These are phyloP conservation scores for Linnemannia exigua DNA, from an alignment of 192 early-diverging fungal species.

Conservation along the genomic window DNA sequence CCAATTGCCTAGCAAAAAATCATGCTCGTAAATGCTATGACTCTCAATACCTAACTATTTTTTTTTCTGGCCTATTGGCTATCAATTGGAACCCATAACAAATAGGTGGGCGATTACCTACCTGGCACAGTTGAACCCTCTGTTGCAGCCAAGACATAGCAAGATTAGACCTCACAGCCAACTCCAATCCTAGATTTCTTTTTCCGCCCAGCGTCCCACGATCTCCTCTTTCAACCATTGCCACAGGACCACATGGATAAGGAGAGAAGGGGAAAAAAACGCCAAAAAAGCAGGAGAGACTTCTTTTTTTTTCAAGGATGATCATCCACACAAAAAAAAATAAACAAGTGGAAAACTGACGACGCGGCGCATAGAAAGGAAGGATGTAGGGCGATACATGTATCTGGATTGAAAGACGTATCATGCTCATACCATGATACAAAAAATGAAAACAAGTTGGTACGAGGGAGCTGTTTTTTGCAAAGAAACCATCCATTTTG, in stretches of 20 bases:
- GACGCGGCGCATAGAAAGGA: neutral
- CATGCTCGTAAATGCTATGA: too few relatives aligned
- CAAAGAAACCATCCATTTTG: too few relatives aligned
- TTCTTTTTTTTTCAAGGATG: neutral
- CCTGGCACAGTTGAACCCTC: slow-evolving; percentile 88
- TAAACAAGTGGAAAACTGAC: neutral
- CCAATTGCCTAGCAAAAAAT: neutral
- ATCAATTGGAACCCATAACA: neutral
- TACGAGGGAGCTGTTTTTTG: too few relatives aligned
- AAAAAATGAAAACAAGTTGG: too few relatives aligned
- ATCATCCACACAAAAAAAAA: neutral
- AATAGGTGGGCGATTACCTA: slow-evolving; percentile 94
- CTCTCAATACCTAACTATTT: neutral
- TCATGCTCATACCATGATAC: too few relatives aligned
- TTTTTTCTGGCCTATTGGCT: neutral
- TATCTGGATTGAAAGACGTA: too few relatives aligned
- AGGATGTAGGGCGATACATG: neutral
- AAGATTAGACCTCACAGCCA: slow-evolving; percentile 67
- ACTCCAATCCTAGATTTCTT: neutral
- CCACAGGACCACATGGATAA: neutral
- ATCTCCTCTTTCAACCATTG: neutral
- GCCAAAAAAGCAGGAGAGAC: neutral
- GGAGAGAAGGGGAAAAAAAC: neutral
- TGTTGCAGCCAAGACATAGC: slow-evolving; percentile 81
- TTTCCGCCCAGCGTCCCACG: neutral